phyloP scores from a whole-genome alignment of 1,139 yeast genomes.

The Nakaseomyces glabratus region DNA sequence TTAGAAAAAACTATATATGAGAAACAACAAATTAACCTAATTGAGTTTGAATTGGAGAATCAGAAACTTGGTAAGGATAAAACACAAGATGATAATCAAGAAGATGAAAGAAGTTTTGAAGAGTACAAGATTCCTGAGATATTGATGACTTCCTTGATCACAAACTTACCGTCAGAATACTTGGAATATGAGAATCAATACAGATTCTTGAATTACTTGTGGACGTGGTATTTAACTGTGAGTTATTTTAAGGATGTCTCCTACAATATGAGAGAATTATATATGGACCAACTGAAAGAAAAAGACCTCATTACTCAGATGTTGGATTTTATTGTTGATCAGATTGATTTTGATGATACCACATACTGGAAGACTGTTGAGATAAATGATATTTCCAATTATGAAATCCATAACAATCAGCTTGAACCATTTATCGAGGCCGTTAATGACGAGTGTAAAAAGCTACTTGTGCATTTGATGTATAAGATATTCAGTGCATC shows the following conservation, averaged over 20 bases:
- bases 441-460: slow-evolving; percentile 33
- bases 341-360: slow-evolving; percentile 32
- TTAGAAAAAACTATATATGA: slow-evolving; percentile 33
- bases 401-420: slow-evolving; percentile 19
- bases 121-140: slow-evolving; percentile 23
- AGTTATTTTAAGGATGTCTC: slow-evolving; percentile 60
- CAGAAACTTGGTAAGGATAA: slow-evolving; percentile 21
- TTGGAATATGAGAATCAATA: slow-evolving; percentile 35
- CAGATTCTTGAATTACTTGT: slow-evolving; percentile 41
- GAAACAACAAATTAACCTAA: slow-evolving; percentile 48
- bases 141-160: slow-evolving; percentile 12
- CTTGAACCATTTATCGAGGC: slow-evolving; percentile 22
- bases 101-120: slow-evolving; percentile 15
- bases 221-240: slow-evolving; percentile 64
- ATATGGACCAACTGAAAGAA: slow-evolving; percentile 48
- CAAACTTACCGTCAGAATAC: slow-evolving; percentile 30
- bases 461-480: slow-evolving; percentile 45
- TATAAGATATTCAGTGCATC: slow-evolving; percentile 49
- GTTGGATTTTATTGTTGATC: slow-evolving; percentile 43
- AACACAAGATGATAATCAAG: slow-evolving; percentile 16
- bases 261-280: slow-evolving; percentile 51
- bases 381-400: slow-evolving; percentile 18
- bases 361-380: slow-evolving; percentile 32
- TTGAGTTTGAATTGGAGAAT: slow-evolving; percentile 48
- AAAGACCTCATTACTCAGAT: slow-evolving; percentile 40